These are phyloP conservation scores for Ploettnerulaceae sp. DNA, from an alignment of 2,329 filamentous ascomycete genomes.

Conservation along the genomic window DNA sequence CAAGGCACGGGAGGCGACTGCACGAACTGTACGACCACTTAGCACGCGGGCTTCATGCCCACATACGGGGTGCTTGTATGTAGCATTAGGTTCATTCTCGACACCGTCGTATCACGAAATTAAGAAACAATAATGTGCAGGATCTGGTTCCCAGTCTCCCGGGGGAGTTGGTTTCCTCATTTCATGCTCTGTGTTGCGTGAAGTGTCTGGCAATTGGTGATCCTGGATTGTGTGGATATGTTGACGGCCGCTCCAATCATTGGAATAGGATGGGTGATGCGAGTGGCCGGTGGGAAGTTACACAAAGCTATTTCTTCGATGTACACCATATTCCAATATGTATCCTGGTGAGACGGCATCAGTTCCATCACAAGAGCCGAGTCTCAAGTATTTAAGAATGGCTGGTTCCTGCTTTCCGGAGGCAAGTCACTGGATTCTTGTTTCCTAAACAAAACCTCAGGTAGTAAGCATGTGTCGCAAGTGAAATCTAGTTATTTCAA, in stretches of 20 bases:
- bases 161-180: neutral
- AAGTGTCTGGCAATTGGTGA: neutral
- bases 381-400: neutral
- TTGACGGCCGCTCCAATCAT: constrained; percentile 15
- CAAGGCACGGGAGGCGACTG: constrained; percentile 11
- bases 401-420: neutral
- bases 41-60: constrained; percentile 25
- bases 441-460: too few species aligned
- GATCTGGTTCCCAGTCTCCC: neutral
- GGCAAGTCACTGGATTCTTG: neutral
- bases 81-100: constrained; percentile 25
- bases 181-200: neutral
- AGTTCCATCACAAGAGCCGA: constrained; percentile 3
- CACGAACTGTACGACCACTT: constrained; percentile 30
- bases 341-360: neutral
- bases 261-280: constrained; percentile 6
- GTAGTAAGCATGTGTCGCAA: too few species aligned
- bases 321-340: constrained; percentile 1
- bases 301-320: constrained; percentile 7
- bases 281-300: constrained; percentile 12
- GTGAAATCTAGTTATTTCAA: neutral
- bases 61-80: constrained; percentile 23
- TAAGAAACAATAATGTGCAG: constrained; percentile 9
- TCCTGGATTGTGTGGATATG: constrained; percentile 11
- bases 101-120: constrained; percentile 12